phyloP scores from a whole-genome alignment of 768 basidiomycete species.

The Psilocybe tampanensis region DNA sequence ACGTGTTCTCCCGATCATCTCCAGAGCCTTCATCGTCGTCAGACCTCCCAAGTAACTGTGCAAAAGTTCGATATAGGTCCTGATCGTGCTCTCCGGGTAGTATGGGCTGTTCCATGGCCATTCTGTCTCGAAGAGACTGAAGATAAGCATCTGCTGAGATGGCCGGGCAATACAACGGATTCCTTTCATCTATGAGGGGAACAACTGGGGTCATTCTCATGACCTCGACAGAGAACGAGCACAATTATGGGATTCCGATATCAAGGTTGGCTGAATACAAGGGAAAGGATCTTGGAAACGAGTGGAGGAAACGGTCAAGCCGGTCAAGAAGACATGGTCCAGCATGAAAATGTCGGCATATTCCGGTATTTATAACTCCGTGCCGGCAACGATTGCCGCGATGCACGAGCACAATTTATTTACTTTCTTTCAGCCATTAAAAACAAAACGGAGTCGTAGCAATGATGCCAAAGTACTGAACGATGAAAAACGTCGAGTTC shows the following conservation, averaged over 20 bases:
- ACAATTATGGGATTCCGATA: too few relatives aligned
- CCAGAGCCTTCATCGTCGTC: conserved; percentile 19
- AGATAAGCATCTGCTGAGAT: conserved; percentile 50
- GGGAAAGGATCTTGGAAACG: too few relatives aligned
- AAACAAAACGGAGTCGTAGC: conserved; percentile 18
- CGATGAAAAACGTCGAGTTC: too few relatives aligned
- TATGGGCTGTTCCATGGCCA: conserved; percentile 13
- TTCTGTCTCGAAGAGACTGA: conserved; percentile 40
- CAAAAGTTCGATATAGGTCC: conserved; percentile 32
- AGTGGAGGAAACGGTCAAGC: too few relatives aligned
- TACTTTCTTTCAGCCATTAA: not conserved
- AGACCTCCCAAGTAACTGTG: conserved; percentile 32
- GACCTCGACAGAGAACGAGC: not conserved
- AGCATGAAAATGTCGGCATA: too few relatives aligned
- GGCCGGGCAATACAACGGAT: conserved; percentile 61
- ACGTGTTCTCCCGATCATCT: conserved; percentile 10
- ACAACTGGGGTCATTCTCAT: not conserved
- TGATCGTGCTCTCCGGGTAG: conserved; percentile 12
- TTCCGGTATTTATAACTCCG: too few relatives aligned
- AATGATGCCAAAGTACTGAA: conserved; percentile 19
- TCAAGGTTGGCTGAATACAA: too few relatives aligned
- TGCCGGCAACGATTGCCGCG: too few relatives aligned
- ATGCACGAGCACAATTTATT: too few relatives aligned
- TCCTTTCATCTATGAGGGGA: conserved; percentile 51
- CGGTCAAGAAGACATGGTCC: too few relatives aligned